Percentiles rank a stretch among this genome's conserved stretches.
phyloP scores from a whole-genome alignment of 805 yeast species.

The Priceomyces fermenticarens region DNA sequence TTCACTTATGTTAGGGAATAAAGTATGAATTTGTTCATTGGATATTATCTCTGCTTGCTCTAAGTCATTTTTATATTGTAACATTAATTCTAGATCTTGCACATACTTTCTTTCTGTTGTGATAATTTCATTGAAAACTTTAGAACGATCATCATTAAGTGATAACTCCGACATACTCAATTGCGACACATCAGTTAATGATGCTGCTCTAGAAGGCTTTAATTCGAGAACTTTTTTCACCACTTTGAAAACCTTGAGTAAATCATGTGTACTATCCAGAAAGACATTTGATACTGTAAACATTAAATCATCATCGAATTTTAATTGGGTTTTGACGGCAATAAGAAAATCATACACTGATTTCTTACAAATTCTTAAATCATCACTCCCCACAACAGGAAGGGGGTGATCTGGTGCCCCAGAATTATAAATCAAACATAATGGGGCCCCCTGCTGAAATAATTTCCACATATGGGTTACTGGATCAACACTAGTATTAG shows the following conservation, averaged over 20 bases:
- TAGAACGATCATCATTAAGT: constrained; percentile 59
- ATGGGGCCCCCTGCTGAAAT: constrained; percentile 88
- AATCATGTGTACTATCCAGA: constrained; percentile 73
- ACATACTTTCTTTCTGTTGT: constrained; percentile 92
- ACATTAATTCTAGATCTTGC: constrained; percentile 78
- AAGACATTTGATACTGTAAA: constrained; percentile 90
- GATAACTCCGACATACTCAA: constrained; percentile 20
- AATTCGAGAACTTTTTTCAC: constrained; percentile 54
- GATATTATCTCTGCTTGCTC: constrained; percentile 63
- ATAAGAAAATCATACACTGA: constrained; percentile 85
- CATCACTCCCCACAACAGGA: constrained; percentile 70
- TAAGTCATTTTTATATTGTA: constrained; percentile 65
- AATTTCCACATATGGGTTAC: constrained; percentile 87
- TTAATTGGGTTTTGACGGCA: constrained; percentile 76
- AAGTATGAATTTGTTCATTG: constrained; percentile 71
- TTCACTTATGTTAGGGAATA: constrained; percentile 82
- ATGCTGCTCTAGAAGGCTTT: constrained; percentile 5
- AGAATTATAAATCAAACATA: constrained; percentile 79
- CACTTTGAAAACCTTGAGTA: constrained; percentile 71
- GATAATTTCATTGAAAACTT: constrained; percentile 79
- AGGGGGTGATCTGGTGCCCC: constrained; percentile 46
- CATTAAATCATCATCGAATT: constrained; percentile 73
- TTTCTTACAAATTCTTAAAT: constrained; percentile 79
- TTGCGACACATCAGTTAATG: constrained; percentile 6
- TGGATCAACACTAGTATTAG: constrained; percentile 77